Percentiles rank a stretch among this genome's conserved stretches.
These are phyloP conservation scores for Plasmopara halstedii DNA, from an alignment of 352 stramenopile genomes.

Conservation along the genomic window DNA sequence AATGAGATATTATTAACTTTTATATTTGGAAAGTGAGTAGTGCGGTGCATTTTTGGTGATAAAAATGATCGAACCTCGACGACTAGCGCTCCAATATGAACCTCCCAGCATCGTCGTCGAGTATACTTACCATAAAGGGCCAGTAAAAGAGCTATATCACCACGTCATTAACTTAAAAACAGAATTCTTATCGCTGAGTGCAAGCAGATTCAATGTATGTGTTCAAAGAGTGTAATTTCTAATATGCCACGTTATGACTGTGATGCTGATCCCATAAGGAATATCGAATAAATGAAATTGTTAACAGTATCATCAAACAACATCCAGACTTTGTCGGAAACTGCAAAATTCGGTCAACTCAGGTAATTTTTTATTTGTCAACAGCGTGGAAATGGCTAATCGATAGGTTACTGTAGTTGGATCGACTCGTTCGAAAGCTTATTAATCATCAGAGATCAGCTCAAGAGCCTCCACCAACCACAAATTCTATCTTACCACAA, in stretches of 20 bases:
- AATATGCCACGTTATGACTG: too few species aligned
- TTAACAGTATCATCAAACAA: conserved; percentile 28
- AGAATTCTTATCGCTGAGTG: conserved; percentile 4
- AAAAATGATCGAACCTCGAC: conserved; percentile 31
- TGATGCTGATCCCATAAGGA: conserved; percentile 23
- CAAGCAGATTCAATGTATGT: conserved; percentile 10
- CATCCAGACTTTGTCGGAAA: conserved; percentile 34
- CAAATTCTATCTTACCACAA: conserved; percentile 26
- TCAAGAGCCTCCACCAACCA: neutral
- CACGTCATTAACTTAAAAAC: conserved; percentile 50
- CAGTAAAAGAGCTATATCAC: conserved; percentile 36
- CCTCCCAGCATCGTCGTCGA: conserved; percentile 55
- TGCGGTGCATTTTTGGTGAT: too few species aligned
- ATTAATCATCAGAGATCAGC: conserved; percentile 8
- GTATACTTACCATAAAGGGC: conserved; percentile 27
- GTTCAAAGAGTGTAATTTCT: neutral
- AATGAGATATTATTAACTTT: too few species aligned
- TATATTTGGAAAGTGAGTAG: too few species aligned
- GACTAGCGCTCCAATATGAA: conserved; percentile 46
- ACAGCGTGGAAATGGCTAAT: neutral
- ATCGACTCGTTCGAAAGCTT: conserved; percentile 39
- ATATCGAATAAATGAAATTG: conserved; percentile 24
- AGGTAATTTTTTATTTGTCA: conserved; percentile 19
- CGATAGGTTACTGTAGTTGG: conserved; percentile 23
- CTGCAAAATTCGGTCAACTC: conserved; percentile 31